Evolutionary conservation across 2,329 filamentous ascomycete species (phyloP), one percentile per base, ranked within the genome.

Genomic region (Ascomycota sp.): DNA sequence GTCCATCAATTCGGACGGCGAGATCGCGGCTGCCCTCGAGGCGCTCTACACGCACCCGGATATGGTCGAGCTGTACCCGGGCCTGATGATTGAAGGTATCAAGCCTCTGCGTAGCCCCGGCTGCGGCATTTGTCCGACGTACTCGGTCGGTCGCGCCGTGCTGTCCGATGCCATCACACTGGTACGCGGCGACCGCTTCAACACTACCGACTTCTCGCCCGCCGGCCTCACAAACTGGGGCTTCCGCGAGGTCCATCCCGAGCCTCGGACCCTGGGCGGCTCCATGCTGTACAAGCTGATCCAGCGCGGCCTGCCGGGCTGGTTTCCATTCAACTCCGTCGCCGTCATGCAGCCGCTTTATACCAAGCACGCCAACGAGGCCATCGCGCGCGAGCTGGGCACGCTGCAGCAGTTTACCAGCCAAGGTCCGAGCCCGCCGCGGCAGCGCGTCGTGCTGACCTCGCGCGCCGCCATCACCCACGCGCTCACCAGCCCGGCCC

Each of bases 51-150:
- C 64, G 16, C 59, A 72, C 32, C 70, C 71, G 0, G 72, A 76
- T 40, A 66, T 65, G 46, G 68, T 80, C 9, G 75, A 80, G 45
- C 56, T 79, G 6, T 79, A 79, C 44, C 73, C 74, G 0, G 75
- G 75, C 8, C 52, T 79, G 2, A 64, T 77, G 39, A 55, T 66
- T n/a, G 69, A 74, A 45, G 61, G 68, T 34, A 54, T 57, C 25
- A 71, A 72, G 44, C 55, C 58, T 1, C 53, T 55, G 1, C 59
- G 61, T 36, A 49, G 56, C 30, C 58, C 68, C 1, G 66, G 67
- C 2, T 61, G 57, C 34, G 66, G 66, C 12, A 56, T 68, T 13
- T 60, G 58, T 34, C 60, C 58, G 1, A 61, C 59, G 0, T 70
- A 62, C 44, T 66, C 66, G 0, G 58, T 66, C 7, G 62, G 62